phyloP scores from a whole-genome alignment of 2,329 filamentous ascomycete species.

The Aureobasidium sp. region DNA sequence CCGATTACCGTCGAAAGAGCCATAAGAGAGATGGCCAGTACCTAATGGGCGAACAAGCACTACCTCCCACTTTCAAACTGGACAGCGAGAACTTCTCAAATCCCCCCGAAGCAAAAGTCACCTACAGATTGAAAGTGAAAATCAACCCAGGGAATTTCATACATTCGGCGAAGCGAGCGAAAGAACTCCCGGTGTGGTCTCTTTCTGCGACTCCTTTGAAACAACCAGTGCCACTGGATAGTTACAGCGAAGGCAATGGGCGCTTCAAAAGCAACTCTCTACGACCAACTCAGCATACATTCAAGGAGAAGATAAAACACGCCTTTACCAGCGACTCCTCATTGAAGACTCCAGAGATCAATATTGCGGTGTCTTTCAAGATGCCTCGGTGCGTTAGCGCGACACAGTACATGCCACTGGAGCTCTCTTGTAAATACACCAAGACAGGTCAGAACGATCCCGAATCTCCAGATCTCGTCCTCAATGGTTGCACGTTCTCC shows the following conservation, averaged over 20 bases:
- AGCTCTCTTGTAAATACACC: not conserved
- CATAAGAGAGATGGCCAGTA: not conserved
- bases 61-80: slow-evolving; percentile 3
- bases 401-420: not conserved
- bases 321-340: not conserved
- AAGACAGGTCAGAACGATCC: not conserved
- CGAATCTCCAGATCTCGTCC: not conserved
- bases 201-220: not conserved
- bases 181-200: not conserved
- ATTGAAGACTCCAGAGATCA: slow-evolving; percentile 2
- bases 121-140: slow-evolving; percentile 4
- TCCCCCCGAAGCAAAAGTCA: not conserved
- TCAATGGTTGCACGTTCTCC: not conserved
- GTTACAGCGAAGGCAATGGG: not conserved
- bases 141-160: slow-evolving; percentile 1
- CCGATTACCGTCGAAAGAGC: not conserved
- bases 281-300: not conserved
- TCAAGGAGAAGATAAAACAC: slow-evolving; percentile 8
- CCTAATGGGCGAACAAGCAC: not conserved
- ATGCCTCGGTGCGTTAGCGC: not conserved
- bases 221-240: not conserved
- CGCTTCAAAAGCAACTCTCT: slow-evolving; percentile 4
- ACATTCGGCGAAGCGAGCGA: not conserved
- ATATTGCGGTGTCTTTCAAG: not conserved
- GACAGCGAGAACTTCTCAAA: not conserved